Base-by-base conservation (phyloP, 2,329 filamentous ascomycete genomes). In the Hymenoscyphus scutula region DNA sequence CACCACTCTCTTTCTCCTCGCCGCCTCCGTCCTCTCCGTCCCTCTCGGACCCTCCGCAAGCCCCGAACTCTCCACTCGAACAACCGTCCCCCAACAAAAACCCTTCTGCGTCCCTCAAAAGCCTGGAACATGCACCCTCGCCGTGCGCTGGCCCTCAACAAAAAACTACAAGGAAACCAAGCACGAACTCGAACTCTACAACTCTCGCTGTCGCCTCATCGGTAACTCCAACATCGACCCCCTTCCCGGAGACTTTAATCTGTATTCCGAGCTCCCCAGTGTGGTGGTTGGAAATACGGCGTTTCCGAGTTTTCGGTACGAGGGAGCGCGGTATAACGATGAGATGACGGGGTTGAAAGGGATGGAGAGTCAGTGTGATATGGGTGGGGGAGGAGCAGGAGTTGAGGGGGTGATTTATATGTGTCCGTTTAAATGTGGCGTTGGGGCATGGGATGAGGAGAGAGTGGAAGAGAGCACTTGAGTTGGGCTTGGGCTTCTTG, bases 141-240 rank as follows among this genome's bases (percentile, higher is more conserved):
- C 56, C n/a, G 56, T 58, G 5, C 37, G 56, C 38, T 58, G 56
- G 56, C 30, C 55, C 32, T n/a, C 55, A n/a, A 25, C 30, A 8
- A n/a, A 32, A 15, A 38, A 32, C 30, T 37, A 51, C 45, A 51
- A n/a, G n/a, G 15, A 51, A 51, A 51, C 55, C 34, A 1, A 15
- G 2, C 56, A 58, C 25, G 10, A 29, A 17, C 56, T 58, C 3
- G 41, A 19, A 13, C 56, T 58, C 27, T 58, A 58, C 56, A 58
- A 58, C 56, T 58, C 37, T 2, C 23, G 30, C 37, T 58, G 56
- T 30, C 56, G 56, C 7, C 56, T 48, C 56, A 58, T 58, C 38
- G 56, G 56, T 17, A 48, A 34, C 55, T 29, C 23, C 11, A 32
- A 29, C n/a, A 15, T 58, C 38, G 7, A 19, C 0, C 13, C 34